Evolutionary conservation across 441 rosid species (phyloP).

Genomic region (Flueggea neowawraea): DNA sequence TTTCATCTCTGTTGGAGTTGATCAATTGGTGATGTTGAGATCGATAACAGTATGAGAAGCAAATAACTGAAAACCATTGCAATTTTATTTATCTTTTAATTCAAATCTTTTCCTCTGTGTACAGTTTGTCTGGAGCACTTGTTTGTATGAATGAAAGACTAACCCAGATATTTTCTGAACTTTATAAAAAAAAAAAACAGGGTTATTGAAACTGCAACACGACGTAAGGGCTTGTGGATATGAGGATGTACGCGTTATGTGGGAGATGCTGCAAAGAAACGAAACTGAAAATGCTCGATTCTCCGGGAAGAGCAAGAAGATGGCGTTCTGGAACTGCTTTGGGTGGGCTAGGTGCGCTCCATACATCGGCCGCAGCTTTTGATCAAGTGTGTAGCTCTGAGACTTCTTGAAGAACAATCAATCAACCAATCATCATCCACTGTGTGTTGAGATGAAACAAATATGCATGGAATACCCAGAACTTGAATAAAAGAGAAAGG

Average conservation of each 20-base stretch:
- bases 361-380: slow-evolving; percentile 20
- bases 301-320: slow-evolving; percentile 22
- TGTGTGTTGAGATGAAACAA: neutral
- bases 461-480: neutral
- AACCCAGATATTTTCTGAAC: too few species aligned
- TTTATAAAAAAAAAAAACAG: slow-evolving; percentile 14
- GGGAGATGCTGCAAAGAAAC: slow-evolving; percentile 45
- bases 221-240: slow-evolving; percentile 55
- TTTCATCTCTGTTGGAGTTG: too few species aligned
- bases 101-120: too few species aligned
- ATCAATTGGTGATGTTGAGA: too few species aligned
- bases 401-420: slow-evolving; percentile 1
- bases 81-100: too few species aligned
- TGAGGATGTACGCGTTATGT: slow-evolving; percentile 52
- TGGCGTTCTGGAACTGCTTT: slow-evolving; percentile 26
- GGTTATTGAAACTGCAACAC: slow-evolving; percentile 35
- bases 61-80: too few species aligned
- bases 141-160: too few species aligned
- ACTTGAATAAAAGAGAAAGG: slow-evolving; percentile 3
- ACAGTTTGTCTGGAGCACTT: too few species aligned
- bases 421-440: slow-evolving; percentile 1
- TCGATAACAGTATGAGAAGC: too few species aligned
- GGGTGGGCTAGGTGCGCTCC: slow-evolving; percentile 38
- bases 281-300: slow-evolving; percentile 21
- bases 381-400: neutral